phyloP scores from a whole-genome alignment of 1,284 basidiomycete species.

The Sporisorium exsertum region DNA sequence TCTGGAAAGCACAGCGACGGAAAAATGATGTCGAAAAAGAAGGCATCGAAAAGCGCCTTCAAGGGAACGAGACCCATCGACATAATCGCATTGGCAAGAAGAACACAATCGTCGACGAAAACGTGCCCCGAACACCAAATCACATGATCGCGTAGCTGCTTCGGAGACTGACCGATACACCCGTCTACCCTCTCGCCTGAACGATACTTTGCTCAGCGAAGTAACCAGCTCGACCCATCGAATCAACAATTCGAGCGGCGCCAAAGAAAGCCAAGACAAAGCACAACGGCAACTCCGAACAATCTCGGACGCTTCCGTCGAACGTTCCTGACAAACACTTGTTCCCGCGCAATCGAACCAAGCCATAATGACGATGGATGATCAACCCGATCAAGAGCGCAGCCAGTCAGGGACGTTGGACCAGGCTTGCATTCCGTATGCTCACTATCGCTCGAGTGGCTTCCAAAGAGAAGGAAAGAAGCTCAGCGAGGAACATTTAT shows the following conservation, averaged over 20 bases:
- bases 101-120: background rate
- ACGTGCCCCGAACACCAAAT: conserved; percentile 7
- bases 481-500: background rate
- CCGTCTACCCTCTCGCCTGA: background rate
- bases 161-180: background rate
- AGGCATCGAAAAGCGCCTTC: background rate
- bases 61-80: background rate
- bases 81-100: background rate
- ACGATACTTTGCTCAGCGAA: background rate
- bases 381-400: background rate
- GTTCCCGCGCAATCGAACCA: background rate
- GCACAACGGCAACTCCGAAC: conserved; percentile 8
- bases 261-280: conserved; percentile 9
- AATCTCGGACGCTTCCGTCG: conserved; percentile 35
- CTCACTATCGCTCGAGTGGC: background rate
- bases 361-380: background rate
- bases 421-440: background rate
- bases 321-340: background rate
- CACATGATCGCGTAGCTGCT: conserved; percentile 23
- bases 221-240: background rate
- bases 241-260: conserved; percentile 9
- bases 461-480: background rate
- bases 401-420: background rate
- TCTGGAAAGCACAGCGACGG: too few species aligned
- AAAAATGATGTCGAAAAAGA: background rate